Conservation (phyloP, 805 yeast species). For the Myxozyma sirexii region DNA sequence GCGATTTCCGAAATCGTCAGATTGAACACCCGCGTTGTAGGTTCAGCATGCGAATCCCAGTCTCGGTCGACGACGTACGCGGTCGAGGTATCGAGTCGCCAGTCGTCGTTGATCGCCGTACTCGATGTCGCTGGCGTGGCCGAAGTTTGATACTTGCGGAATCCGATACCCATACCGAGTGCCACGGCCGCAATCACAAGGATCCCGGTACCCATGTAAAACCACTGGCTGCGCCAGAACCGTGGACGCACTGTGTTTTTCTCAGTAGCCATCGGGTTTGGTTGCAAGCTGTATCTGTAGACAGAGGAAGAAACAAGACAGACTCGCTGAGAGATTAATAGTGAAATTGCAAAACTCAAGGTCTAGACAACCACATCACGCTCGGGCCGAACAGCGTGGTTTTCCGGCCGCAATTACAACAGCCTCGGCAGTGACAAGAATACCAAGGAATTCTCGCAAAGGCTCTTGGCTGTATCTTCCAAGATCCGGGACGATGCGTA, state of each 20-base stretch:
- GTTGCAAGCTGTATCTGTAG: no score
- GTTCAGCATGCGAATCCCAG: slow-evolving; percentile 30
- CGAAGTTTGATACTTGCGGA: slow-evolving; percentile 11
- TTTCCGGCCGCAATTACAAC: no score
- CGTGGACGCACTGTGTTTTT: no score
- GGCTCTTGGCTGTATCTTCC: no score
- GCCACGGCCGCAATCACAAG: slow-evolving; percentile 26
- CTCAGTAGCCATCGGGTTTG: no score
- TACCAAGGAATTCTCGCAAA: no score
- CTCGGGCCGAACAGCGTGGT: no score
- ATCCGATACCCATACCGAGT: slow-evolving; percentile 31
- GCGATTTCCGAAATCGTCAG: slow-evolving; percentile 45
- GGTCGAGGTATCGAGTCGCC: slow-evolving; percentile 29
- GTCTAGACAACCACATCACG: no score
- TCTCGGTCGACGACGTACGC: slow-evolving; percentile 14
- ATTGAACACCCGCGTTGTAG: slow-evolving; percentile 40
- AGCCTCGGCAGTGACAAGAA: no score
- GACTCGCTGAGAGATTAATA: no score
- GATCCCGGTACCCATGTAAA: not conserved
- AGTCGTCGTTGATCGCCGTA: slow-evolving; percentile 1
- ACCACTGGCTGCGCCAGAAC: not conserved
- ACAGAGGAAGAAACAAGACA: not conserved
- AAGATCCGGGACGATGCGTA: no score
- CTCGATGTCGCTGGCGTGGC: slow-evolving; percentile 1
- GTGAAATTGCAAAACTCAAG: no score